These are phyloP conservation scores for Allantophomopsis cytisporea DNA, from an alignment of 2,329 filamentous ascomycete genomes.

Conservation along the genomic window DNA sequence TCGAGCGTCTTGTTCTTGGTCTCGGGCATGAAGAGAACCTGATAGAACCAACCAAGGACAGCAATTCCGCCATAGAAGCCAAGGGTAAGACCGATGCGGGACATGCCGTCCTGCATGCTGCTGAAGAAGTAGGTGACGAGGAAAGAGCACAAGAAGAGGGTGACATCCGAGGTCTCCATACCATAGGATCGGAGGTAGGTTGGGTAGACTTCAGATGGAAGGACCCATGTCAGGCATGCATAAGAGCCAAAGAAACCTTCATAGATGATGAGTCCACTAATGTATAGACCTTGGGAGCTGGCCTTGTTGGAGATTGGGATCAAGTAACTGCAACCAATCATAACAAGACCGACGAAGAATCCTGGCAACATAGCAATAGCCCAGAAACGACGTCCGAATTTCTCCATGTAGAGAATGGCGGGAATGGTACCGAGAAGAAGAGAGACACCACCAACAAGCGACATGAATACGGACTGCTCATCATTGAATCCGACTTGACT, in stretches of 20 bases:
- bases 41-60: conserved; percentile 56
- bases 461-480: conserved; percentile 57
- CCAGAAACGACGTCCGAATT: conserved; percentile 62
- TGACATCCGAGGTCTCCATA: conserved; percentile 57
- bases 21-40: conserved; percentile 64
- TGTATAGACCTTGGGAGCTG: conserved; percentile 44
- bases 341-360: conserved; percentile 55
- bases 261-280: conserved; percentile 54
- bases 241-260: conserved; percentile 57
- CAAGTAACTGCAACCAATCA: conserved; percentile 52
- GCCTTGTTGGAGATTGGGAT: conserved; percentile 32
- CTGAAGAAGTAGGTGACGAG: conserved; percentile 66
- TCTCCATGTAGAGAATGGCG: conserved; percentile 58
- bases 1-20: conserved; percentile 54
- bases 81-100: conserved; percentile 46
- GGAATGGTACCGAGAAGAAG: conserved; percentile 56
- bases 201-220: conserved; percentile 57
- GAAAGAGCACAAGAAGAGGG: conserved; percentile 58
- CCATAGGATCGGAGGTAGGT: conserved; percentile 61
- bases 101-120: conserved; percentile 56
- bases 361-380: conserved; percentile 58
- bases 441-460: conserved; percentile 54
- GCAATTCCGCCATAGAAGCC: conserved; percentile 68
- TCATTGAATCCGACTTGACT: conserved; percentile 51
- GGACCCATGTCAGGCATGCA: conserved; percentile 50